Base-by-base conservation (phyloP, 768 basidiomycete species). In the Chalciporus sphaerocephalus region DNA sequence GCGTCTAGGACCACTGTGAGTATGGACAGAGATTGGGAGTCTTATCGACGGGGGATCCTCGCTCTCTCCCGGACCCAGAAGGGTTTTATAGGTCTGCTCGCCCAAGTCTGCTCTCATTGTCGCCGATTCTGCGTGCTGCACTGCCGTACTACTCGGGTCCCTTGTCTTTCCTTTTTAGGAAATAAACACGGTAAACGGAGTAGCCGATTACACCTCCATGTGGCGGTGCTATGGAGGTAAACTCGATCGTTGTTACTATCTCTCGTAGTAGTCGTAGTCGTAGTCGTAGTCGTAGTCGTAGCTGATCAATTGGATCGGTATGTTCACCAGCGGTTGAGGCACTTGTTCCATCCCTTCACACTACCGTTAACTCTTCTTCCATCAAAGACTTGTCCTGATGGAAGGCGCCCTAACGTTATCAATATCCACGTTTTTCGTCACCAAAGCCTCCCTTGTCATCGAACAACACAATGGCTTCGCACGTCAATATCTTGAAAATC, bases 31-130 rank as follows among this genome's bases (percentile, higher is more conserved):
- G n/a, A 4, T 32, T 15, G 30, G 30, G 15, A 28, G 28, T 28
- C 10, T 34, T 41, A 28, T 44, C 20, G 37, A 34, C n/a, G 42
- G 45, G 33, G 37, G 28, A 48, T 48, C 44, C 30, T n/a, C 30
- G 30, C 30, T 15, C 11, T 10, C 37, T 30, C 36, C 41, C 25
- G 17, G 15, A 6, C n/a, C n/a, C n/a, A 17, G 5, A n/a, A 22
- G 3, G 13, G 22, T n/a, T 46, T 51, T 59, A 59, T 59, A 58
- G 32, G 6, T 25, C 24, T 25, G 11, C 8, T 30, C 28, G 28
- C n/a, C n/a, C n/a, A n/a, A n/a, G n/a, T n/a, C n/a, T n/a, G n/a
- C 13, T 32, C n/a, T 32, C 30, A 15, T 30, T 15, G 28, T 15
- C 30, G 30, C 30, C 30, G 15, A 32, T 15, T 15, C n/a, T n/a